Evolutionary conservation across 495 filamentous ascomycete species (phyloP), one percentile per base, ranked within the genome.

Genomic region (Cenococcum geophilum): DNA sequence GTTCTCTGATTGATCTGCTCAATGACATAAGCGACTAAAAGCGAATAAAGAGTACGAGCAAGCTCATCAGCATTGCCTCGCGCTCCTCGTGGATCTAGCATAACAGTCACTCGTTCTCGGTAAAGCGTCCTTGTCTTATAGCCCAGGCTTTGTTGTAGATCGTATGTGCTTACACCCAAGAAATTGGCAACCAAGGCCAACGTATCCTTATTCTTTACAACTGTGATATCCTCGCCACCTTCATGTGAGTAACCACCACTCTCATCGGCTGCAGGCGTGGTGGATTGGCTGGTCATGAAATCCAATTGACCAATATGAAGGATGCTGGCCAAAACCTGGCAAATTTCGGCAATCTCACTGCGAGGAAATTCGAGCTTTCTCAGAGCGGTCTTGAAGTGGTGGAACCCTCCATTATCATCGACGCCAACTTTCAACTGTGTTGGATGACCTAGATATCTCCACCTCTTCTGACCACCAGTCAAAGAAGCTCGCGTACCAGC

Each of bases 221-320:
- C 80, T 0, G 95, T 97, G 10, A 89, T 76, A 1, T 78, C 88
- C 70, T 95, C 88, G 22, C 87, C 89, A 56, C 93, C 93, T 73
- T 98, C 93, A 72, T 96, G 92, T 0, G 90, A 93, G 73, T 92
- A 96, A 18, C 93, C 93, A 55, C 92, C 92, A 69, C 92, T 97
- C 62, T 98, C 92, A 63, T 96, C 91, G 11, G 83, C 89, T 1
- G 81, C 81, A 4, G 84, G 86, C 14, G 83, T 82, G 0, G 92
- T 97, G 57, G 83, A 82, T 64, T 92, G 86, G 5, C 84, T 82
- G 0, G 82, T 92, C 59, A 82, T 80, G 69, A 98, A 98, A 53
- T 97, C 93, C 12, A 98, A 79, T 71, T 98, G 92, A 37, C 93
- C 93, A 66, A 98, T 89, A 67, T 98, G 93, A 14, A 98, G 80